A percentile compares a stretch with the other conserved stretches of the same genome.
These are phyloP conservation scores for Theileria orientalis DNA, from an alignment of 169 alveolate species.

Conservation along the genomic window DNA sequence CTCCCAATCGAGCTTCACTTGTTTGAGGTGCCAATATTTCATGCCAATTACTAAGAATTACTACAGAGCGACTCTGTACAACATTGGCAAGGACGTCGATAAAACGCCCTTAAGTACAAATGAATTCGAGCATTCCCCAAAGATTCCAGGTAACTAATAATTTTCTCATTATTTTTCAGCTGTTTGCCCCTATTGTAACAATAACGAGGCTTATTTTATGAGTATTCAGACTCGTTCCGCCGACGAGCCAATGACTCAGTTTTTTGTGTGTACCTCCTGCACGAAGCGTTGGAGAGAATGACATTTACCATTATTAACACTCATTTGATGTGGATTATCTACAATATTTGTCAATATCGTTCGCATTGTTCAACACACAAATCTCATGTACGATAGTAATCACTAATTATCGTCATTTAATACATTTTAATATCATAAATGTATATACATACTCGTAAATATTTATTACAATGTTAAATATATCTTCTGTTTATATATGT, in stretches of 20 bases:
- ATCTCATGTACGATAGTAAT: no score
- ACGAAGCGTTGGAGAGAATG: conserved; percentile 77
- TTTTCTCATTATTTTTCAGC: conserved; percentile 48
- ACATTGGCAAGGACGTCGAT: conserved; percentile 42
- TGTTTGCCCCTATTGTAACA: conserved; percentile 76
- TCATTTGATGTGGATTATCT: not conserved
- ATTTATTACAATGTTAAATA: no score
- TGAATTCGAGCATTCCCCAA: conserved; percentile 63
- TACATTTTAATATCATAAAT: no score
- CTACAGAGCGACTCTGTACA: conserved; percentile 50
- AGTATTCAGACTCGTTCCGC: conserved; percentile 79
- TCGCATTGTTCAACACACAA: no score
- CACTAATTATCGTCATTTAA: no score
- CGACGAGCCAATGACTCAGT: conserved; percentile 80
- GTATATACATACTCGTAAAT: no score
- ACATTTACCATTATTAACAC: not conserved
- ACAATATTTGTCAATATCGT: no score
- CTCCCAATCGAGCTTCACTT: conserved; percentile 21
- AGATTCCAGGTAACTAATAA: conserved; percentile 43
- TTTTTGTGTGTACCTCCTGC: conserved; percentile 75
- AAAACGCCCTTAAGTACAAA: conserved; percentile 31
- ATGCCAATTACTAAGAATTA: conserved; percentile 40
- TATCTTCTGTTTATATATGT: no score
- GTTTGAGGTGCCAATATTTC: conserved; percentile 53
- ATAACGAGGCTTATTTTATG: conserved; percentile 79